Conservation (phyloP, 1,284 basidiomycete genomes). For the Ceratobasidium sp. region DNA sequence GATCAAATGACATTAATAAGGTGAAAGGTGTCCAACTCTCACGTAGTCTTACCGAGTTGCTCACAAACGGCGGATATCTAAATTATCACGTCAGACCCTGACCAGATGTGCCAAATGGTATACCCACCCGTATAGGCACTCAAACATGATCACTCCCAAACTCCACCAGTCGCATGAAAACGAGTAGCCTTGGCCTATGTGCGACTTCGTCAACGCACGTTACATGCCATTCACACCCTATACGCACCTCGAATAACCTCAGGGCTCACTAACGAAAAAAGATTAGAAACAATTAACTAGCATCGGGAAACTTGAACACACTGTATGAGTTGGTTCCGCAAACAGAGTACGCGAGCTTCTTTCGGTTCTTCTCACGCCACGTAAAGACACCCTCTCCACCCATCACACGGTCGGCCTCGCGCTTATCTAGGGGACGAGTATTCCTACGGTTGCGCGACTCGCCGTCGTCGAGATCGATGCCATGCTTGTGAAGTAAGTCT, state of each 20-base stretch:
- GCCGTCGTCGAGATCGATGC: conserved; percentile 89
- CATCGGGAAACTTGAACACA: conserved; percentile 52
- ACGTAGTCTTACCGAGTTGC: conserved; percentile 75
- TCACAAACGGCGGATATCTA: conserved; percentile 92
- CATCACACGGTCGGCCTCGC: conserved; percentile 80
- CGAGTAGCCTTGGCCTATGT: conserved; percentile 80
- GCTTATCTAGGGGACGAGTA: conserved; percentile 76
- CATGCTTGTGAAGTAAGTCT: conserved; percentile 89
- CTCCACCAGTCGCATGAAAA: conserved; percentile 99
- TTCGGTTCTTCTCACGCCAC: conserved; percentile 91
- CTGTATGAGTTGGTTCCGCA: conserved; percentile 92
- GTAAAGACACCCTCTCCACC: conserved; percentile 82
- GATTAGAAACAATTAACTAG: conserved; percentile 8
- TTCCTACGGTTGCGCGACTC: conserved; percentile 64
- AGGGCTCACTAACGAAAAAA: conserved; percentile 74
- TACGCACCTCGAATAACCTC: conserved; percentile 82
- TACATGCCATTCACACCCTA: not conserved
- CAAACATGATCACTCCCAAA: conserved; percentile 90
- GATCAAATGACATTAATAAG: conserved; percentile 17
- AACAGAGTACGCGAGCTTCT: conserved; percentile 94
- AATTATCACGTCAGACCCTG: conserved; percentile 38
- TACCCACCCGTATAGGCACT: conserved; percentile 84
- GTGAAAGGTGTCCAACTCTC: too few species aligned
- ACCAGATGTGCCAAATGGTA: conserved; percentile 2
- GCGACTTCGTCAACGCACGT: not conserved